phyloP scores from a whole-genome alignment of 768 basidiomycete species.

The Agrocybe chaxingu region DNA sequence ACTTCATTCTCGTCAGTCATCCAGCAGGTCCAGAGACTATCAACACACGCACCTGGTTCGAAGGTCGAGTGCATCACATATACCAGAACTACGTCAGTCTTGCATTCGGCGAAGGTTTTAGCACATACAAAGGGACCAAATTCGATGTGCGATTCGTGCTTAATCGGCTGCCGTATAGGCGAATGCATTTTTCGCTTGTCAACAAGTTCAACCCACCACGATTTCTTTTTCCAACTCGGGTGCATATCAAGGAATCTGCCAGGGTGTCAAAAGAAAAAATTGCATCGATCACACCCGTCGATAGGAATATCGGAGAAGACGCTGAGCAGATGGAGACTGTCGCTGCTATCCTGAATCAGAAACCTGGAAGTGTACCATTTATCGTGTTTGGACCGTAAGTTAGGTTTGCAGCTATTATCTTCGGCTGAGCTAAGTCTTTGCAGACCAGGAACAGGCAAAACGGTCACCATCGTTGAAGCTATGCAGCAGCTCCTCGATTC shows the following conservation, averaged over 20 bases:
- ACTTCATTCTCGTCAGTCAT: slow-evolving; percentile 36
- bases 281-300: slow-evolving; percentile 20
- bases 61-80: slow-evolving; percentile 50
- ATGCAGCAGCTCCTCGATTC: slow-evolving; percentile 50
- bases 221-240: slow-evolving; percentile 43
- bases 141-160: slow-evolving; percentile 56
- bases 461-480: slow-evolving; percentile 61
- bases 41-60: slow-evolving; percentile 29
- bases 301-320: slow-evolving; percentile 37
- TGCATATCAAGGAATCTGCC: slow-evolving; percentile 19
- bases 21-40: slow-evolving; percentile 16
- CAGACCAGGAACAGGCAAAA: slow-evolving; percentile 68
- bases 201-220: slow-evolving; percentile 35
- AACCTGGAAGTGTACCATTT: slow-evolving; percentile 49
- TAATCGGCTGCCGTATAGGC: slow-evolving; percentile 48
- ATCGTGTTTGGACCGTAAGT: slow-evolving; percentile 65
- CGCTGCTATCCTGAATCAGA: slow-evolving; percentile 40
- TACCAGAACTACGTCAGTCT: slow-evolving; percentile 39
- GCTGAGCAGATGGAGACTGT: slow-evolving; percentile 50
- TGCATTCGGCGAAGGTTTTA: slow-evolving; percentile 44
- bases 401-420: not conserved
- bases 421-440: not conserved
- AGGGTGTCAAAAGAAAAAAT: slow-evolving; percentile 18
- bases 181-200: slow-evolving; percentile 53
- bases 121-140: slow-evolving; percentile 30